Base-by-base conservation (phyloP, 768 basidiomycete genomes). In the Pholiota microspora region DNA sequence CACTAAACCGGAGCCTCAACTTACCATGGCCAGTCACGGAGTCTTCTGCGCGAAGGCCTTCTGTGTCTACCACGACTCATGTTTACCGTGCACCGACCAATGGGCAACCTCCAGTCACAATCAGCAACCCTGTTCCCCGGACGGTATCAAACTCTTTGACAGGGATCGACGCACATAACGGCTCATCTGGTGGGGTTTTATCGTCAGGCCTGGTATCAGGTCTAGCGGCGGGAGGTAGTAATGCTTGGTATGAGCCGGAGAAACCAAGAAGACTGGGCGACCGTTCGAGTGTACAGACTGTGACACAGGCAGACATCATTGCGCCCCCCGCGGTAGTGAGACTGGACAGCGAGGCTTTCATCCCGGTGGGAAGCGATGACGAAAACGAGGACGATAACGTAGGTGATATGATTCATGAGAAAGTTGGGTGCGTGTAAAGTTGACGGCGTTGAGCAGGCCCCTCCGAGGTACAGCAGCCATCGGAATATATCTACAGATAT, bases 61-160 rank as follows among this genome's bases (percentile, higher is more conserved):
- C 50, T 8, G 25, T 25, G 4, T 42, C 38, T 40, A 21, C 32
- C 15, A 48, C 51, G 7, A 57, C 46, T 9, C 44, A 36, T 13
- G 24, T 49, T 16, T 45, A 28, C 21, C 31, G 38, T 9, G 38
- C n/a, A 4, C 51, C 38, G n/a, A 8, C 40, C 5, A 29, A 8
- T 12, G 53, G 53, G 13, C 45, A 23, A 46, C 45, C 56, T 38
- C 44, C 57, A 4, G 58, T 61, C n/a, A 58, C 58, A 40, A 74
- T 71, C 50, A 74, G 73, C 52, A 50, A 67, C 31, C 72, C 73
- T 31, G 72, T 74, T 45, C 70, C 68, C 2, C 64, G 69, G 10
- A 63, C 65, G 4, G 61, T 68, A 1, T 62, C 71, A 4, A 66
- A 63, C 49, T 69, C 71, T 1, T 61, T 73, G n/a, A 71, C 72